A percentile compares a stretch with the other conserved stretches of the same genome.
These are phyloP conservation scores for Ambrosiella xylebori DNA, from an alignment of 2,329 filamentous ascomycete species.

Conservation along the genomic window DNA sequence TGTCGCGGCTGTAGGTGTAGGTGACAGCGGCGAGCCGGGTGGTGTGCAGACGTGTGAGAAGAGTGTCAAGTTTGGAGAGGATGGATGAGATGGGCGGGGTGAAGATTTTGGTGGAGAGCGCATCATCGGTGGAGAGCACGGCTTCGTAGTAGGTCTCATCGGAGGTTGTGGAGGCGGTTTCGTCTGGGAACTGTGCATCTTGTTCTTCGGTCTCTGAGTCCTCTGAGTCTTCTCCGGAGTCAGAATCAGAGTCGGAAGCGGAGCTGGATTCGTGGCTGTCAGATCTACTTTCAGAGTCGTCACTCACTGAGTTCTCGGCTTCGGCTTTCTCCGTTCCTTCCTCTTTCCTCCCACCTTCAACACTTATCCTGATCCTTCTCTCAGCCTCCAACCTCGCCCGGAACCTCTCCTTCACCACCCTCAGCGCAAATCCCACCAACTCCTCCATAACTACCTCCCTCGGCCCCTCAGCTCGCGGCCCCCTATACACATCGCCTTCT, in stretches of 20 bases:
- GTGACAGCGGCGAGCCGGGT: slow-evolving; percentile 28
- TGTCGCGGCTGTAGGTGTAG: background rate
- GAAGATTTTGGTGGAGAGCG: slow-evolving; percentile 45
- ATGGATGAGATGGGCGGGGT: slow-evolving; percentile 54
- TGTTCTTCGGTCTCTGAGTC: background rate
- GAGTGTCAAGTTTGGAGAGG: slow-evolving; percentile 48
- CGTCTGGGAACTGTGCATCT: background rate
- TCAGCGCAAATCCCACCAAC: slow-evolving; percentile 4
- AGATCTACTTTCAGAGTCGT: background rate
- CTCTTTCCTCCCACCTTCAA: background rate
- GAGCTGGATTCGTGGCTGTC: no score
- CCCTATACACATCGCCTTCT: background rate
- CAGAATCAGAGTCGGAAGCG: background rate
- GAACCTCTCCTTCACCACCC: slow-evolving; percentile 7
- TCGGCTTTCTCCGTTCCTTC: background rate
- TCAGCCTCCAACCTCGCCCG: background rate
- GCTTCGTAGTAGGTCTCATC: slow-evolving; percentile 22
- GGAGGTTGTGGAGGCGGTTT: background rate
- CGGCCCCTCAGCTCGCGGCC: background rate
- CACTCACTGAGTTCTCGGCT: background rate
- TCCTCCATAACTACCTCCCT: slow-evolving; percentile 8
- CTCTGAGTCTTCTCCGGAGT: background rate
- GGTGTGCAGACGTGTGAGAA: slow-evolving; percentile 55
- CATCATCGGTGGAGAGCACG: slow-evolving; percentile 52
- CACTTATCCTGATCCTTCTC: slow-evolving; percentile 1